Evolutionary conservation across 257 asterid species (phyloP), one percentile per base, ranked within the genome.

Genomic region (Solanum piurae): DNA sequence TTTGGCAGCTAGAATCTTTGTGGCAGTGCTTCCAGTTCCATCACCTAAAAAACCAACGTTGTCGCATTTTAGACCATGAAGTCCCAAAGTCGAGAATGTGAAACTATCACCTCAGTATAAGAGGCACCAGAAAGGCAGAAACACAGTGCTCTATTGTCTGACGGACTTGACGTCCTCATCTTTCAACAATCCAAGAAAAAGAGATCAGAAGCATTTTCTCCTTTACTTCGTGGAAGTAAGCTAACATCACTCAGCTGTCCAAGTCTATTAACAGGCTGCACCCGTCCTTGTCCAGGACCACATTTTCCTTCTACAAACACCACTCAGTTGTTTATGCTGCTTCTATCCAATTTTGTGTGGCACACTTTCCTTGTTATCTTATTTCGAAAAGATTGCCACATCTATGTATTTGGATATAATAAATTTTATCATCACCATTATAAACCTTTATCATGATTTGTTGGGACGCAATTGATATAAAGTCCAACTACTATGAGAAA

Each of bases 1-100:
- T 93, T 94, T 94, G 27, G 86, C 85, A 86, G 90, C 93, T 69
- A 86, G 38, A 87, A 89, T 86, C 83, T 90, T 87, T 36, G 87
- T 89, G 69, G 71, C 86, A 49, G 44, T 31, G 69, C 69, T 82
- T 82, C 86, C 86, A 31, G 71, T 49, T 82, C 86, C 69, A 31
- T 82, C 86, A 82, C 86, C 86, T 82, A 49, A 49, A 49, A 82
- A 82, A 10, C 34, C 40, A 3, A 82, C 29, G 6, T 27, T 80
- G 27, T 20, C 18, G 31, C 44, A 49, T 49, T 82, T 49, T 82
- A 82, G 69, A 25, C 21, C 31, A 82, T 49, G 69, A 31, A 82
- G 18, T 33, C 27, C 40, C 86, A 82, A 82, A 82, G 40, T 82
- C 69, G 12, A 82, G 86, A 82, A 82, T 82, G 69, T 82, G 71